Conservation (phyloP, 2,329 filamentous ascomycete genomes). For the Xylaria sp. region DNA sequence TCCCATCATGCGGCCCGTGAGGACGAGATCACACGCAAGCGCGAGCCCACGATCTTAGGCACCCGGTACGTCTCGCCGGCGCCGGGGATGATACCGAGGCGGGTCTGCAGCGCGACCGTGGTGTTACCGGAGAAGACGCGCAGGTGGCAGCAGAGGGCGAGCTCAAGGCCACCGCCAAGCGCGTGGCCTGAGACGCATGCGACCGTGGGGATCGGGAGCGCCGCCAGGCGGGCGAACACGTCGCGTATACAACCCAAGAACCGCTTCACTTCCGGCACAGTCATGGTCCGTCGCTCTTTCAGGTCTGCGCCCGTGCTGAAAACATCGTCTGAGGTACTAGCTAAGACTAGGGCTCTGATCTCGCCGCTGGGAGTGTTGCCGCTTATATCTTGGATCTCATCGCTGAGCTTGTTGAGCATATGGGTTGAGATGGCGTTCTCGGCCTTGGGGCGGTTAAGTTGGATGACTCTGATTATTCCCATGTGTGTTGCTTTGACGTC, state of each 20-base stretch:
- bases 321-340: slow-evolving; percentile 78
- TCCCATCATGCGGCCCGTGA: slow-evolving; percentile 84
- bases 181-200: slow-evolving; percentile 84
- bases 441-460: slow-evolving; percentile 80
- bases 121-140: slow-evolving; percentile 83
- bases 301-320: slow-evolving; percentile 96
- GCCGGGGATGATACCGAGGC: slow-evolving; percentile 91
- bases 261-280: slow-evolving; percentile 69
- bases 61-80: slow-evolving; percentile 92
- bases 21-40: slow-evolving; percentile 85
- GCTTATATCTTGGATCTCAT: slow-evolving; percentile 75
- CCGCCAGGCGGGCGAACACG: slow-evolving; percentile 74
- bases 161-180: slow-evolving; percentile 90
- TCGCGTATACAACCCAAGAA: slow-evolving; percentile 76
- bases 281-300: slow-evolving; percentile 65
- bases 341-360: slow-evolving; percentile 81
- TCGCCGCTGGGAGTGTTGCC: slow-evolving; percentile 58
- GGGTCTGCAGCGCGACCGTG: slow-evolving; percentile 74
- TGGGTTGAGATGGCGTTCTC: slow-evolving; percentile 88
- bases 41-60: slow-evolving; percentile 77
- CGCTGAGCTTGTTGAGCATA: slow-evolving; percentile 72
- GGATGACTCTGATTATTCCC: slow-evolving; percentile 85
- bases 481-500: slow-evolving; percentile 77
- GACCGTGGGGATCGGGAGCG: slow-evolving; percentile 86
- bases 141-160: slow-evolving; percentile 86